Base-by-base conservation (phyloP, 768 basidiomycete species). In the Candolleomyces aberdarensis region DNA sequence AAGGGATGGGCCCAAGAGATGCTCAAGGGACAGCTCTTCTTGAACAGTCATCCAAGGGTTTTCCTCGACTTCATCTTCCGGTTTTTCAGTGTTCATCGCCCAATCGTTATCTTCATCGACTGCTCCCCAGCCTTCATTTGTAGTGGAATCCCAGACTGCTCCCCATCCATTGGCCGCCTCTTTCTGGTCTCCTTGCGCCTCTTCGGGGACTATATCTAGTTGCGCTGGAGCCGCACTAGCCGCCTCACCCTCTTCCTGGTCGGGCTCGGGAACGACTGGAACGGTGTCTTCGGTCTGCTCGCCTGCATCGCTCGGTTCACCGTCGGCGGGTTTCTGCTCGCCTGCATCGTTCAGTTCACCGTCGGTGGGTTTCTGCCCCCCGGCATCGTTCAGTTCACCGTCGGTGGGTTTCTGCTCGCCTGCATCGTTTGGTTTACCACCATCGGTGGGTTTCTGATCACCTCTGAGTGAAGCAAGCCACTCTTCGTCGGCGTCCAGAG, bases 1-100 rank as follows among this genome's bases (percentile, higher is more conserved):
- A 6, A 72, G 69, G 13, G 81, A 83, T 3, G 84, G 83, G 0
- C 87, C 89, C 5, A 91, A 70, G 46, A 84, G 50, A 2, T 64
- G 43, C 36, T 70, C 6, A 14, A 71, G 61, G 20, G 41, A 57
- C 3, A 2, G 36, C 22, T 53, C 10, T 40, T 50, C 43, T 13
- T 54, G 1, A 31, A 43, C 5, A 43, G 44, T 50, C 61, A 48
- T 22, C 60, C 52, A 60, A 11, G 39, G 32, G 20, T 61, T 29
- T 39, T 49, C 57, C 14, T 53, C 52, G 8, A 32, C 43, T 53
- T 58, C 53, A 3, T 10, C 32, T 3, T 7, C 44, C 15, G 8
- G 8, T 46, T 46, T 17, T 20, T 46, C 44, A 7, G 36, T 36
- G 36, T 36, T 11, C 36, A 49, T 40, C 29, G 54, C 59, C n/a